Evolutionary conservation across 805 yeast genomes (phyloP).

Genomic region (Diddensiella caesifluorescens): DNA sequence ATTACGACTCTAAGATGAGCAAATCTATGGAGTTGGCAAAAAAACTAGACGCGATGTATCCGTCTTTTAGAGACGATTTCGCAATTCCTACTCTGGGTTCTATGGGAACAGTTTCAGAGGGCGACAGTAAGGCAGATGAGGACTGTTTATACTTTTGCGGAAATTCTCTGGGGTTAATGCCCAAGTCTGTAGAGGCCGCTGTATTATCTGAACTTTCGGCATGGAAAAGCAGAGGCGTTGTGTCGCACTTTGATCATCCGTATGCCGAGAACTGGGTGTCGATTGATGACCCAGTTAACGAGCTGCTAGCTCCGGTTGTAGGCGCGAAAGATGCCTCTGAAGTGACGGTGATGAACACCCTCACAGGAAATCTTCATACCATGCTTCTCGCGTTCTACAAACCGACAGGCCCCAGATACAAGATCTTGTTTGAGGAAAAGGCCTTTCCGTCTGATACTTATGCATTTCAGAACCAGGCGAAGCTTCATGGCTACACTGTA

Average conservation of each 20-base stretch:
- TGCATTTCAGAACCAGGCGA: slow-evolving; percentile 70
- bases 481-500: slow-evolving; percentile 50
- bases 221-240: slow-evolving; percentile 79
- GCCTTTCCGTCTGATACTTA: slow-evolving; percentile 93
- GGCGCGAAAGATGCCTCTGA: slow-evolving; percentile 66
- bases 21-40: slow-evolving; percentile 14
- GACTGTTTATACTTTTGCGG: slow-evolving; percentile 71
- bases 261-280: slow-evolving; percentile 70
- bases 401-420: slow-evolving; percentile 54
- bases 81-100: slow-evolving; percentile 62
- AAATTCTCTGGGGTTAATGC: slow-evolving; percentile 91
- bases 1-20: not conserved
- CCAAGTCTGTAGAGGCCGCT: slow-evolving; percentile 52
- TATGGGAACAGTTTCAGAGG: slow-evolving; percentile 37
- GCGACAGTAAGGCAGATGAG: slow-evolving; percentile 12
- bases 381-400: slow-evolving; percentile 67
- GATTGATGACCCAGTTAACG: slow-evolving; percentile 71
- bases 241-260: slow-evolving; percentile 59
- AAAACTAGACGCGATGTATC: slow-evolving; percentile 38
- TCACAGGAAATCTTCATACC: slow-evolving; percentile 77
- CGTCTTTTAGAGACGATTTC: slow-evolving; percentile 44
- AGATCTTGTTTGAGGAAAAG: slow-evolving; percentile 76
- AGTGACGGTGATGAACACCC: slow-evolving; percentile 82
- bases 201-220: slow-evolving; percentile 67
- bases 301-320: slow-evolving; percentile 63